Base-by-base conservation (phyloP, 768 basidiomycete genomes). In the Boletus vermiculosoides region DNA sequence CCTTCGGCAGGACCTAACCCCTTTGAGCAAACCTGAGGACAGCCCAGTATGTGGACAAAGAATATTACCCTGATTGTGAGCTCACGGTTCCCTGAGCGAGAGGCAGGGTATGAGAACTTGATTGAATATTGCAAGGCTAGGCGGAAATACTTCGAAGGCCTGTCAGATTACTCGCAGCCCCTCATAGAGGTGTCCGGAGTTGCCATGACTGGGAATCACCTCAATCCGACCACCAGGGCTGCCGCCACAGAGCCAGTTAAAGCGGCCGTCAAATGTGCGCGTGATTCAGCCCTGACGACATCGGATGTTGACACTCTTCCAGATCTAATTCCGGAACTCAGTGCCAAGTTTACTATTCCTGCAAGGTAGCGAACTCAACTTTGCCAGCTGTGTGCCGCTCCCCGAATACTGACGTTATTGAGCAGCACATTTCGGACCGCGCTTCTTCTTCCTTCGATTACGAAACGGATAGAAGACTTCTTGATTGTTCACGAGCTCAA, bases 311-410 rank as follows among this genome's bases (percentile, higher is more conserved):
- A 72, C 55, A 50, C 62, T 42, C 57, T 58, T 53, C 10, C 66
- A 93, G 91, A 88, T 68, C 76, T 93, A 40, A 90, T 93, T 63
- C 92, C 92, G n/a, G 92, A 93, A 68, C 74, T 92, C 16, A 89
- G 86, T 65, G 80, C 79, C 42, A 88, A 83, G 64, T 85, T 82
- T 65, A 86, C 85, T 11, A 75, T 92, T 57, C 84, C 89, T 36
- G 87, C 87, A 25, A 90, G 85, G 91, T 88, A 60, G 61, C 68
- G 40, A 62, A 70, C 61, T 63, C 57, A 58, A 67, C 50, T 28
- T 56, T 66, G 45, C 22, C 56, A 57, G 39, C 10, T 54, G 60
- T 28, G 41, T 36, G 50, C 60, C 62, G 50, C 66, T 63, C 59
- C n/a, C 60, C 58, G 60, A 47, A 34, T 33, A 56, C 59, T 67